Percentiles rank a stretch among this genome's conserved stretches.
Conservation (phyloP, 2,329 filamentous ascomycete species). For the Pleurostoma richardsiae region DNA sequence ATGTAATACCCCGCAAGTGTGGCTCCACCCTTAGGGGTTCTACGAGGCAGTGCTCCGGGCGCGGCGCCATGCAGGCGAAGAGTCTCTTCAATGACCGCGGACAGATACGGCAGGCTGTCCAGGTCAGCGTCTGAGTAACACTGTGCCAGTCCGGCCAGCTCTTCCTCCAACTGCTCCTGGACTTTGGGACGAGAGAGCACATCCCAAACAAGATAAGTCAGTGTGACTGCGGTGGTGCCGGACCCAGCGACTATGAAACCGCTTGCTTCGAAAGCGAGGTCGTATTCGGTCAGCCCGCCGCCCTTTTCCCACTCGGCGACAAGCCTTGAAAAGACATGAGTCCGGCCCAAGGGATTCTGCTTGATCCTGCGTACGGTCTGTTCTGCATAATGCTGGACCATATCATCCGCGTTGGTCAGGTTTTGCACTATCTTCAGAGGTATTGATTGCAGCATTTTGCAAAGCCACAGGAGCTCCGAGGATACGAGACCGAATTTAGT, state of each 20-base stretch:
- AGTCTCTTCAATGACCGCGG: conserved; percentile 25
- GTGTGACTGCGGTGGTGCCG: conserved; percentile 32
- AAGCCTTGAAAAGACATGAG: neutral
- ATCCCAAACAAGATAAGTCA: conserved; percentile 30
- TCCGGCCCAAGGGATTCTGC: neutral
- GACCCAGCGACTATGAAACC: conserved; percentile 32
- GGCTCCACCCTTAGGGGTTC: conserved; percentile 17
- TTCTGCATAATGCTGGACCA: neutral
- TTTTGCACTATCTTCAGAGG: neutral
- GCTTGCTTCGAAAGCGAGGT: conserved; percentile 27
- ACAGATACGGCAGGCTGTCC: conserved; percentile 20
- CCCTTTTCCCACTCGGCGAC: neutral
- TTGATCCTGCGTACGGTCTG: neutral
- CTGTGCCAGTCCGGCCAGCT: conserved; percentile 13
- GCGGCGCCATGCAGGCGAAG: conserved; percentile 23
- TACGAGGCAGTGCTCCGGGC: conserved; percentile 20
- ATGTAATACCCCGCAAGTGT: conserved; percentile 19
- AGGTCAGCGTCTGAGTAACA: conserved; percentile 16
- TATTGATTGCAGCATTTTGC: neutral
- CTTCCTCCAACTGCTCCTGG: conserved; percentile 11
- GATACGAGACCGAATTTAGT: neutral
- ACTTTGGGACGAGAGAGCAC: conserved; percentile 7
- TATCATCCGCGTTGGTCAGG: neutral
- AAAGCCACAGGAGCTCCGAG: neutral
- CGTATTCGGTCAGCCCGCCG: neutral